Evolutionary conservation across 75 land plant species (phyloP), one percentile per base, ranked within the genome.

Genomic region (Picea glauca): DNA sequence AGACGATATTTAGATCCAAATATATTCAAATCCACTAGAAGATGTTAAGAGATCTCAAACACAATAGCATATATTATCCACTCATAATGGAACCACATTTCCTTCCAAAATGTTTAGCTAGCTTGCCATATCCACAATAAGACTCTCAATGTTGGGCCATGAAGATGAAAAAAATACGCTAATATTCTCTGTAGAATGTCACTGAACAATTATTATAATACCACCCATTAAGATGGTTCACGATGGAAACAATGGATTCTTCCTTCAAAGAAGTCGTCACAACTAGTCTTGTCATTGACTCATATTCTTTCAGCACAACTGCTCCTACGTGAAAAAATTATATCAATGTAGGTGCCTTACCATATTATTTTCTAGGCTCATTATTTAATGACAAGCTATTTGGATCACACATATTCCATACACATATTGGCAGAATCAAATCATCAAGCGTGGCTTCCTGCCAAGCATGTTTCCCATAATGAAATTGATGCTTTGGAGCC

Each of bases 271-370:
- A 77, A 79, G 93, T 89, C 56, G 79, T 50, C 65, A 82, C 85
- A 26, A 87, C 89, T 63, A 84, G 75, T 74, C 91, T 83, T 88
- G 87, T 91, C 87, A 87, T 86, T 15, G 84, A 80, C 60, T 46
- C 78, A 54, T 81, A 91, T 46, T 83, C 74, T 31, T 73, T 78
- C 3, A 91, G 89, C 26, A 85, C 77, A 5, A 78, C 79, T 60
- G 91, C 93, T 76, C 93, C 93, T 13, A 86, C 93, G 13, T 91
- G 87, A 46, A 87, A 83, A 77, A 91, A 70, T 83, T 91, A 89
- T 17, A 91, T 88, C 13, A 87, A 58, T 17, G 89, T 87, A 13
- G 93, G 93, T 3, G 89, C 89, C 62, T 87, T 87, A 3, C 93
- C 93, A 79, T 89, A 91, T 80, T 83, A 91, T 76, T 87, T 79